phyloP scores from a whole-genome alignment of 73 alveolate genomes.

The Paramecium sonneborni region DNA sequence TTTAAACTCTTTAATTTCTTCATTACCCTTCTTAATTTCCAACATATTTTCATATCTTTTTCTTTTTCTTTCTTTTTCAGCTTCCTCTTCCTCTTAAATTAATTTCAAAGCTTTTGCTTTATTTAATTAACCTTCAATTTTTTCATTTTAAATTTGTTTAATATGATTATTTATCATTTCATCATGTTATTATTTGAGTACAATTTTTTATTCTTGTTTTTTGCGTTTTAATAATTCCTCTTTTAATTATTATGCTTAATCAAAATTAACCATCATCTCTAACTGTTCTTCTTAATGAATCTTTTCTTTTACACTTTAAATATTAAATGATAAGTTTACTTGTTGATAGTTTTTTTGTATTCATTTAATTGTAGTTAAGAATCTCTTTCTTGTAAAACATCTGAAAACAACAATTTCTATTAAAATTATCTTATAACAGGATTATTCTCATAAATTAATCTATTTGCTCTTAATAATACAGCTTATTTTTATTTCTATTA shows the following conservation, averaged over 20 bases:
- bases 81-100: constrained; percentile 70
- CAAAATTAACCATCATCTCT: constrained; percentile 58
- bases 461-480: constrained; percentile 85
- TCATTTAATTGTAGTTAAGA: constrained; percentile 76
- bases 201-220: constrained; percentile 75
- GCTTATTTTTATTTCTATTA: constrained; percentile 77
- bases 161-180: constrained; percentile 77
- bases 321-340: constrained; percentile 67
- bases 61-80: constrained; percentile 77
- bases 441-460: constrained; percentile 79
- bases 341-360: constrained; percentile 78
- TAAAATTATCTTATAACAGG: constrained; percentile 91
- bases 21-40: constrained; percentile 66
- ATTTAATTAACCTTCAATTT: constrained; percentile 86
- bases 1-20: constrained; percentile 64
- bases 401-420: constrained; percentile 84
- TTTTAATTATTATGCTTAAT: constrained; percentile 73
- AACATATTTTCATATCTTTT: constrained; percentile 71
- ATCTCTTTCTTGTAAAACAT: constrained; percentile 86
- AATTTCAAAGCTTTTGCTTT: constrained; percentile 71
- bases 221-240: constrained; percentile 76
- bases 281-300: constrained; percentile 38
- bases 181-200: constrained; percentile 76
- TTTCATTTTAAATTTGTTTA: constrained; percentile 82
- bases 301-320: constrained; percentile 24